A percentile compares a stretch with the other conserved stretches of the same genome.
Conservation (phyloP, 495 filamentous ascomycete genomes). For the Annulohypoxylon bovei region DNA sequence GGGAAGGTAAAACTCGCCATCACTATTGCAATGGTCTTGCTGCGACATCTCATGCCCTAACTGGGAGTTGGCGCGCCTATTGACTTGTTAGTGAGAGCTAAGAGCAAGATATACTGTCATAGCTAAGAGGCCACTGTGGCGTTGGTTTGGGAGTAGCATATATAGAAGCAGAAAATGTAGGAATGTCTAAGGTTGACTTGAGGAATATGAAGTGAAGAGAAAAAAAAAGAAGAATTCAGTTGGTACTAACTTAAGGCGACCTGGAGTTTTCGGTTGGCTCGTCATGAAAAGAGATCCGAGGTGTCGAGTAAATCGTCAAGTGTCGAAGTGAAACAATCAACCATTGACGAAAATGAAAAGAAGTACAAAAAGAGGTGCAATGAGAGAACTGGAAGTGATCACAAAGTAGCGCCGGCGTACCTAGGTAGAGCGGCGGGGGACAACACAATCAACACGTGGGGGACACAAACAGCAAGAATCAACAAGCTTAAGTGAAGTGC, state of each 20-base stretch:
- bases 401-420: no score
- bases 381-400: no score
- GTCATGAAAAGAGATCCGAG: neutral
- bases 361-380: neutral
- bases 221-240: neutral
- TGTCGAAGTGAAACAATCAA: no score
- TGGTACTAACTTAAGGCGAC: neutral
- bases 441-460: no score
- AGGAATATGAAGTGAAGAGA: neutral
- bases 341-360: neutral
- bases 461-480: neutral
- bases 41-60: neutral
- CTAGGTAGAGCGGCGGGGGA: no score
- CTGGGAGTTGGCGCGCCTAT: conserved; percentile 23
- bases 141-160: neutral
- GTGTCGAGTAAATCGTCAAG: neutral
- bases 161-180: neutral
- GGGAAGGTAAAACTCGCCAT: conserved; percentile 21
- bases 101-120: neutral
- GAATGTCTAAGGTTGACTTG: neutral
- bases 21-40: neutral
- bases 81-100: conserved; percentile 23
- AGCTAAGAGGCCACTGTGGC: neutral
- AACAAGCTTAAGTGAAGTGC: neutral
- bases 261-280: no score